Evolutionary conservation across 2,329 filamentous ascomycete genomes (phyloP).

Genomic region (Didymella pomorum): DNA sequence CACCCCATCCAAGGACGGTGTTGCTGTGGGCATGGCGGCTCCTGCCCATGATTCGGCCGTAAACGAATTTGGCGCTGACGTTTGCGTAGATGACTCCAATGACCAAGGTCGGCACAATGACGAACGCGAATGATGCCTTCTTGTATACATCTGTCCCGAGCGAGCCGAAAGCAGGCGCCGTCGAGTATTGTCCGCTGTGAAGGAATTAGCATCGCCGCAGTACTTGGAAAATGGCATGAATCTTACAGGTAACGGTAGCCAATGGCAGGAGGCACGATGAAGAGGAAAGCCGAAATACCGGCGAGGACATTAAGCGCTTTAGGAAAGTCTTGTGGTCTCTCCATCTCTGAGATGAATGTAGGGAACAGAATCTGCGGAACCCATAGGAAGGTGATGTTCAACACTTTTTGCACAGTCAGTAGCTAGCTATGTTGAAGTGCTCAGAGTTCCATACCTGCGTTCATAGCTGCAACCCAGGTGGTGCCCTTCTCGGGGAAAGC

Average conservation of each 20-base stretch:
- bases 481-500: constrained; percentile 73
- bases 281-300: constrained; percentile 85
- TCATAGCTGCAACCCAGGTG: constrained; percentile 81
- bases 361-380: constrained; percentile 94
- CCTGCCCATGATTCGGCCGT: constrained; percentile 83
- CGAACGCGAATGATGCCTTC: constrained; percentile 90
- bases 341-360: constrained; percentile 96
- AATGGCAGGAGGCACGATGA: constrained; percentile 79
- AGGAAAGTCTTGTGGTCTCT: constrained; percentile 78
- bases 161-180: constrained; percentile 84
- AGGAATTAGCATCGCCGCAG: too few species aligned
- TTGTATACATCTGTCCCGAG: constrained; percentile 76
- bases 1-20: constrained; percentile 79
- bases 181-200: constrained; percentile 77
- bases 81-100: constrained; percentile 88
- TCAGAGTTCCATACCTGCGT: constrained; percentile 56
- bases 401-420: too few species aligned
- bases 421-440: too few species aligned
- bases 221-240: too few species aligned
- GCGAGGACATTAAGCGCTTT: constrained; percentile 92
- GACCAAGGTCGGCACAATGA: constrained; percentile 93
- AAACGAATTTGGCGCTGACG: constrained; percentile 86
- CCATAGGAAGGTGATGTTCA: constrained; percentile 96
- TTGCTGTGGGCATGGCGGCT: constrained; percentile 81
- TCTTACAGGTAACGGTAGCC: constrained; percentile 76